Evolutionary conservation across 305 asterid species (phyloP).

Genomic region (Solanum hybrid): DNA sequence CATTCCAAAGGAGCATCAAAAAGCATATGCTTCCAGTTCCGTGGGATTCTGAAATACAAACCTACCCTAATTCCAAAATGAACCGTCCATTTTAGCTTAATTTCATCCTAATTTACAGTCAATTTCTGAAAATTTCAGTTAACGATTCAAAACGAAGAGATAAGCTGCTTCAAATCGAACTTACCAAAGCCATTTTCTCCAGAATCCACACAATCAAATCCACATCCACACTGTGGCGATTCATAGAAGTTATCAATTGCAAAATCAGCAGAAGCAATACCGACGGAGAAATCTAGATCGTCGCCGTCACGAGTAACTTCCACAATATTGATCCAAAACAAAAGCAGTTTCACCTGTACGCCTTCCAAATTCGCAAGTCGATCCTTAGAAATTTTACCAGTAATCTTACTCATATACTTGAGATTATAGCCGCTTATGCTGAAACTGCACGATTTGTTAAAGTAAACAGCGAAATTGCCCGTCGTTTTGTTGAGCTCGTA

Average conservation of each 20-base stretch:
- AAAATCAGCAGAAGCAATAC: slow-evolving; percentile 51
- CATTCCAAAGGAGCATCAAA: too few relatives aligned
- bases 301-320: slow-evolving; percentile 45
- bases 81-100: background rate
- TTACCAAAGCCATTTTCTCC: background rate
- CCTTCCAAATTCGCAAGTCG: slow-evolving; percentile 29
- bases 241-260: slow-evolving; percentile 36
- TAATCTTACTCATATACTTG: slow-evolving; percentile 26
- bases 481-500: slow-evolving; percentile 28
- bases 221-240: slow-evolving; percentile 85
- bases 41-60: background rate
- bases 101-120: background rate
- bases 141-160: background rate
- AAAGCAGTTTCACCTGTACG: slow-evolving; percentile 33
- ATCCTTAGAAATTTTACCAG: slow-evolving; percentile 30
- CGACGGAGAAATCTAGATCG: slow-evolving; percentile 53
- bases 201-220: slow-evolving; percentile 39
- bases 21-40: background rate
- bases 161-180: background rate
- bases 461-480: slow-evolving; percentile 28
- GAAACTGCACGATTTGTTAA: slow-evolving; percentile 31
- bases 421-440: slow-evolving; percentile 27
- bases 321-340: slow-evolving; percentile 53
- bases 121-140: background rate
- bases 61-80: background rate